Evolutionary conservation across 2,329 filamentous ascomycete genomes (phyloP), one percentile per base, ranked within the genome.

Genomic region (Ploettnerulaceae sp.): DNA sequence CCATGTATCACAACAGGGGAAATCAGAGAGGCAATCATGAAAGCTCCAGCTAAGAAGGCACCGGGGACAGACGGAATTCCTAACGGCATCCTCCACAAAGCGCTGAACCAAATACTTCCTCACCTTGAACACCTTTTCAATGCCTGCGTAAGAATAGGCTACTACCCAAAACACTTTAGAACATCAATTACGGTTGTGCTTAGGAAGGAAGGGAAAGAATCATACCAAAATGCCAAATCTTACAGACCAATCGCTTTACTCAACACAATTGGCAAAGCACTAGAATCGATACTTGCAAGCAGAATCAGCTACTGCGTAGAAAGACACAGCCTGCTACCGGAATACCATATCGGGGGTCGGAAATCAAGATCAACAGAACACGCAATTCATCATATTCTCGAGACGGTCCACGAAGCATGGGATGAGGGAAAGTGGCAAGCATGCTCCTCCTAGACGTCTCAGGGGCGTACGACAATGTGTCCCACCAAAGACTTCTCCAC

Each of bases 361-460:
- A 59, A 55, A 46, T 47, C 38, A 25, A 51, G 48, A 26, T 61
- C 56, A 4, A 57, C 48, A 32, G 56, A 62, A 11, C 49, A 62
- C 40, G 60, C 60, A 17, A 43, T 66, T 4, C 51, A 65, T 25
- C 37, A 56, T 14, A 45, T 65, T 18, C 55, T 56, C 9, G 53
- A 62, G 35, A 58, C 55, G 46, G 58, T 65, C 25, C 52, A 61
- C 26, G 34, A 46, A 42, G 48, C 49, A 36, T 64, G 43, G 56
- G 55, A 54, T 32, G 24, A 42, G 26, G 20, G 25, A 12, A 57
- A 22, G 56, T 65, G 3, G 59, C 53, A n/a, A 62, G 56, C 18
- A 49, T 67, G n/a, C 57, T 64, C 2, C 39, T 59, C 3, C 56
- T 66, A 1, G 56, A 67, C 49, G 49, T 66, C 17, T 60, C 56